Evolutionary conservation across 1,284 basidiomycete species (phyloP).

Genomic region (Amylostereum areolatum): DNA sequence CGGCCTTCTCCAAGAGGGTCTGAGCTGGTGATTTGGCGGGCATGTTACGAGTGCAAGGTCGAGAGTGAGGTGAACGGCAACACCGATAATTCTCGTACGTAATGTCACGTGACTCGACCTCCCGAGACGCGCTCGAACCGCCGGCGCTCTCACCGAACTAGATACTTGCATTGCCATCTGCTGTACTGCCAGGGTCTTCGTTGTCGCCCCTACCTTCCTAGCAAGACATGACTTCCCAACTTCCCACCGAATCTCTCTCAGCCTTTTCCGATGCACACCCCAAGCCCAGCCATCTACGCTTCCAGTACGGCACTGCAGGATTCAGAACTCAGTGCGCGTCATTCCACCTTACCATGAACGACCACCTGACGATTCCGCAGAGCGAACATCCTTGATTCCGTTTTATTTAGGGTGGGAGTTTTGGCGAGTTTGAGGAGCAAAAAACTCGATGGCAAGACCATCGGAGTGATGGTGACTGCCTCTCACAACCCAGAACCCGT

Average conservation of each 20-base stretch:
- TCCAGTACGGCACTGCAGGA: constrained; percentile 92
- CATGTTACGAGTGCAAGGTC: constrained; percentile 17
- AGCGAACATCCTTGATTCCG: constrained; percentile 80
- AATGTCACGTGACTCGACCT: not conserved
- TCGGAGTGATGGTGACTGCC: constrained; percentile 99
- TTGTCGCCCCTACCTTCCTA: constrained; percentile 6
- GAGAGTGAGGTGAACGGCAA: constrained; percentile 6
- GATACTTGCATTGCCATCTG: not conserved
- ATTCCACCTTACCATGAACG: not conserved
- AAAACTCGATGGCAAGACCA: constrained; percentile 81
- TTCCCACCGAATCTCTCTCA: constrained; percentile 39
- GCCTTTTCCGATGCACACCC: constrained; percentile 52
- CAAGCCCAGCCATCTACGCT: constrained; percentile 58
- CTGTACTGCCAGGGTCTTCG: not conserved
- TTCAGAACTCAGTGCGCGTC: constrained; percentile 85
- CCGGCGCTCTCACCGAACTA: too few species aligned
- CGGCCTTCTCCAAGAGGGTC: constrained; percentile 75
- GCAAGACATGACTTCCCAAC: constrained; percentile 30
- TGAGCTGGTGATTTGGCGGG: constrained; percentile 60
- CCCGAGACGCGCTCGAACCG: constrained; percentile 3
- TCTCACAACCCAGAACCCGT: constrained; percentile 97
- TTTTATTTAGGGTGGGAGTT: constrained; percentile 89
- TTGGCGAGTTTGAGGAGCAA: constrained; percentile 90
- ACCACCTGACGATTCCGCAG: constrained; percentile 31
- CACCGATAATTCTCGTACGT: not conserved